phyloP scores from a whole-genome alignment of 495 filamentous ascomycete species.

The Penicillium pancosmium region DNA sequence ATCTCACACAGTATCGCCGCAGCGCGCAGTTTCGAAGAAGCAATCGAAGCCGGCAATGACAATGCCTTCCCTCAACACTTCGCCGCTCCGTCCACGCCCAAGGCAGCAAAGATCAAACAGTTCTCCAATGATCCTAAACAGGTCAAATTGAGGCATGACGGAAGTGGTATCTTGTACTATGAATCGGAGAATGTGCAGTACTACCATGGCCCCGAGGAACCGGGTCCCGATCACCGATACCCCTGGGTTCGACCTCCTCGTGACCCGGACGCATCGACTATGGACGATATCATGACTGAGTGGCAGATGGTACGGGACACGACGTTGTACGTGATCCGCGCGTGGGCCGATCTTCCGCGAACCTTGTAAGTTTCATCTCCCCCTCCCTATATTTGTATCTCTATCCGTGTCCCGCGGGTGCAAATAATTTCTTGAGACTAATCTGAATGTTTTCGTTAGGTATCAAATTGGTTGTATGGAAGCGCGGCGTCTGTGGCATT shows the following conservation, averaged over 20 bases:
- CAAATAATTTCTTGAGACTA: too few species aligned
- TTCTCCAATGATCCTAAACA: conserved; percentile 18
- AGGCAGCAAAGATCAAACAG: conserved; percentile 17
- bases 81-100: conserved; percentile 21
- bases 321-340: conserved; percentile 63
- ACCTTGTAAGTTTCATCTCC: conserved; percentile 62
- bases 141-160: conserved; percentile 36
- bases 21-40: conserved; percentile 71
- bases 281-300: conserved; percentile 67
- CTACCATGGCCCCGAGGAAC: conserved; percentile 33
- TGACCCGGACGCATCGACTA: conserved; percentile 42
- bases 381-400: not conserved
- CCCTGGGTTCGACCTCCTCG: conserved; percentile 42
- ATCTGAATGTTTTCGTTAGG: not conserved
- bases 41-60: conserved; percentile 44
- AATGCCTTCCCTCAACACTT: conserved; percentile 39
- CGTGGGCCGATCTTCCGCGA: conserved; percentile 69
- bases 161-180: conserved; percentile 44
- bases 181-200: conserved; percentile 46
- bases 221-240: conserved; percentile 14
- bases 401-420: not conserved
- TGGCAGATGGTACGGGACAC: conserved; percentile 61
- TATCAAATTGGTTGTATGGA: conserved; percentile 50
- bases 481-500: conserved; percentile 65
- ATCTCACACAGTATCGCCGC: conserved; percentile 79